Evolutionary conservation across 257 asterid genomes (phyloP).

Genomic region (Paulownia fortunei): DNA sequence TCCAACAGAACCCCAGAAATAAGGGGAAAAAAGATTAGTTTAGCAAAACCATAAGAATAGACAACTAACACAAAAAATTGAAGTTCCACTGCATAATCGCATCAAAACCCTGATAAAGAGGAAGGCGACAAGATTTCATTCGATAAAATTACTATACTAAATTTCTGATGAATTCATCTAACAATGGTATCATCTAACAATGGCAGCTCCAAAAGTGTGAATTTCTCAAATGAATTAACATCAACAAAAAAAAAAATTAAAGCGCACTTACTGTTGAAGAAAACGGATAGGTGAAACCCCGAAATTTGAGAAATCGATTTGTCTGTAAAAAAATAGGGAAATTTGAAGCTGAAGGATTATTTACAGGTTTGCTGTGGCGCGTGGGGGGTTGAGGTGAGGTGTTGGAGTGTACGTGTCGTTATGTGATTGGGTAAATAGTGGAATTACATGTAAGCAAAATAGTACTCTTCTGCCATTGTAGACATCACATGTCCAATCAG

Average conservation of each 20-base stretch:
- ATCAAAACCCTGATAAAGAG: background rate
- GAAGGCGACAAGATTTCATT: background rate
- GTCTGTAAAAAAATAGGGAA: slow-evolving; percentile 1
- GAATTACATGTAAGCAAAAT: slow-evolving; percentile 1
- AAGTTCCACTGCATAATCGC: background rate
- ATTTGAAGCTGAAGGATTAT: slow-evolving; percentile 26
- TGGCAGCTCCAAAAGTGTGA: background rate
- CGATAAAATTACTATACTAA: background rate
- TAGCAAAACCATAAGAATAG: background rate
- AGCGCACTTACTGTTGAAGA: slow-evolving; percentile 34
- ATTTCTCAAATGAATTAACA: background rate
- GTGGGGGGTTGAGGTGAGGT: slow-evolving; percentile 34
- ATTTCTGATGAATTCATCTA: background rate
- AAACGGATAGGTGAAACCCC: slow-evolving; percentile 11
- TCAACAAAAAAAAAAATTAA: background rate
- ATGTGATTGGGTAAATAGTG: background rate
- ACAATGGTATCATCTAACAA: background rate
- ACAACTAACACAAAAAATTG: slow-evolving; percentile 3
- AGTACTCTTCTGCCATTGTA: background rate
- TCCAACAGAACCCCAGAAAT: background rate
- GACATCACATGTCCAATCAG: background rate
- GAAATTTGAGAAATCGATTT: background rate
- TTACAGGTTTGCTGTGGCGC: slow-evolving; percentile 3
- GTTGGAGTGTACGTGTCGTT: slow-evolving; percentile 24
- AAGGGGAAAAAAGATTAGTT: background rate